Evolutionary conservation across 805 yeast species (phyloP), one percentile per base, ranked within the genome.

Genomic region (Ogataea methylovora): DNA sequence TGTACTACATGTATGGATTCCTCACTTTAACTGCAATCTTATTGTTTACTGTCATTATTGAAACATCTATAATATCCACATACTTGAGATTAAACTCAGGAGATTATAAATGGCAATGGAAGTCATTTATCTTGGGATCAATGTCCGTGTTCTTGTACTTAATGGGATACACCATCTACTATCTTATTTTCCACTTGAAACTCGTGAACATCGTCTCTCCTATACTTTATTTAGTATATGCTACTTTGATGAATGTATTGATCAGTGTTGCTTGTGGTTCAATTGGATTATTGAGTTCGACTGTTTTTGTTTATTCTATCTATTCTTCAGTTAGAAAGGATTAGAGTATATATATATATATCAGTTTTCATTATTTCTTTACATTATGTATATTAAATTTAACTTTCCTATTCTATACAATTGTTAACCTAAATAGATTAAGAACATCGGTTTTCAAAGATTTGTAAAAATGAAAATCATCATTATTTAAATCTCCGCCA

Each of bases 21-120:
- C 60, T 86, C 16, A 65, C 80, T 16, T 60, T 76, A 19, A 80
- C 86, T 4, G 66, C 77, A 22, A 39, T 75, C 5, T 59, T 84
- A 29, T 62, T 84, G 24, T 57, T 75, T 29, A 62, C 82, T 24
- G 76, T 83, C 11, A 76, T 84, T 15, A 61, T 75, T 26, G 94
- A 85, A 54, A 73, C 82, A 34, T 74, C 88, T 8, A 67, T 85
- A 17, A 73, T 85, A 28, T 76, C 82, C 5, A 68, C 80, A 8
- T 85, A 80, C 49, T 51, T 81, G 28, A 68, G 80, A 29, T 63
- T 85, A 46, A 65, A 52, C 33, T 39, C 48, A 15, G 55, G 56
- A n/a, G 57, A 73, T 49, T 76, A 74, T 33, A 61, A 68, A 44
- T 87, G 95, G 95, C 84, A 84, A 51, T 85, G 95, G 95, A 67